Conservation (phyloP, 2,329 filamentous ascomycete species). For the Cladosporium sp. region DNA sequence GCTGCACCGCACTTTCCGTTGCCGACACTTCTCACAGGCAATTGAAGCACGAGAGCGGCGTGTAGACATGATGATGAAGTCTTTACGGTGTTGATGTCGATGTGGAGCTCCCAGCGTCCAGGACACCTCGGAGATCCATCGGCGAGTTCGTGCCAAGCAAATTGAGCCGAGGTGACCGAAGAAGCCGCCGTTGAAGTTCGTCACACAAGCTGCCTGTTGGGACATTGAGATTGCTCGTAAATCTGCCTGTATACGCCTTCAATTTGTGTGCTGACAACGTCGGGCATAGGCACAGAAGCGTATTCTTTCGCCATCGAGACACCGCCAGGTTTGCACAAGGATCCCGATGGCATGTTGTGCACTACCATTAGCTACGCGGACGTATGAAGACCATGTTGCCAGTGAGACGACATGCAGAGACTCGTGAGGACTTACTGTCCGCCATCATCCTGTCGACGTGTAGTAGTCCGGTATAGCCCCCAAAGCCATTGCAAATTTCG, state of each 20-base stretch:
- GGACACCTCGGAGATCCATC: background rate
- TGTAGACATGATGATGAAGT: background rate
- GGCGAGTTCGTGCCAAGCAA: background rate
- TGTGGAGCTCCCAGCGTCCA: background rate
- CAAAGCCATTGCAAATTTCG: slow-evolving; percentile 23
- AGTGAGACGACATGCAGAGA: background rate
- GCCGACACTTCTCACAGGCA: slow-evolving; percentile 5
- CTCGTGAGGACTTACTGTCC: background rate
- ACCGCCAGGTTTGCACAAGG: background rate
- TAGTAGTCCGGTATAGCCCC: slow-evolving; percentile 3
- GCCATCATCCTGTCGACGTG: background rate
- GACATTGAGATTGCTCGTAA: background rate
- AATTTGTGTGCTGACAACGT: background rate
- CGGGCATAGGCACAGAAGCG: background rate
- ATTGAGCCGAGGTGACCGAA: background rate
- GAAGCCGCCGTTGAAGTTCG: background rate
- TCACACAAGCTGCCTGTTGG: background rate
- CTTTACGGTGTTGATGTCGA: background rate
- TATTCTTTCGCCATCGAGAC: background rate
- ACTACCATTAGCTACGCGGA: background rate
- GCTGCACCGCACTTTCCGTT: slow-evolving; percentile 9
- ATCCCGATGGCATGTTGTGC: background rate
- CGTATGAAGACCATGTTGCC: background rate
- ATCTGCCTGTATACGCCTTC: background rate
- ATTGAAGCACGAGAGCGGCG: slow-evolving; percentile 9